Evolutionary conservation across 495 filamentous ascomycete genomes (phyloP).

Genomic region (Neurospora sp.): DNA sequence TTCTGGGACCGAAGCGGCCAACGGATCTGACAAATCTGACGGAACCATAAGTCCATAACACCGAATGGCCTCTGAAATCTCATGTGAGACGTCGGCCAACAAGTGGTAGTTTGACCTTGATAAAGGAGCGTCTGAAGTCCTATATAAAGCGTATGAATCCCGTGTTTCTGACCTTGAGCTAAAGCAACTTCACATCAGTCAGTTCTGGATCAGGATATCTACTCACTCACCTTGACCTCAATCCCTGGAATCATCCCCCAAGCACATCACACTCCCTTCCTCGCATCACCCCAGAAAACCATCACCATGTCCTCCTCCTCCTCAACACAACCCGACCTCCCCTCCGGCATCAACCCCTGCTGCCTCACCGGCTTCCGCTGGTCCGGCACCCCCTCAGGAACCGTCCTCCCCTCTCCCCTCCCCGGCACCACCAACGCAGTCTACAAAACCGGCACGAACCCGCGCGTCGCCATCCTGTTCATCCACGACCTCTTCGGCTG

Average conservation of each 20-base stretch:
- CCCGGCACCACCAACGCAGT: constrained; percentile 22
- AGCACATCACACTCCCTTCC: background rate
- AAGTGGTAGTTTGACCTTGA: background rate
- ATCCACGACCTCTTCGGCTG: constrained; percentile 52
- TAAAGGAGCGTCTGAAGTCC: background rate
- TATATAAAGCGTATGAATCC: background rate
- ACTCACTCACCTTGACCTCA: background rate
- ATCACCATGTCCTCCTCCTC: background rate
- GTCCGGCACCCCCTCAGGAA: constrained; percentile 36
- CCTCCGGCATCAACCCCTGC: constrained; percentile 12
- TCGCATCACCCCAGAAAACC: background rate
- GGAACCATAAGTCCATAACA: background rate
- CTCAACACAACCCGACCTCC: background rate
- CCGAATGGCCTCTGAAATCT: background rate
- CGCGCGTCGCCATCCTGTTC: constrained; percentile 40
- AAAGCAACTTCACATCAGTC: background rate
- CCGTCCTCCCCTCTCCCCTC: constrained; percentile 20
- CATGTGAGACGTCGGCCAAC: background rate
- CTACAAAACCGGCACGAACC: constrained; percentile 37
- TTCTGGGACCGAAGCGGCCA: background rate
- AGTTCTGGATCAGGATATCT: background rate
- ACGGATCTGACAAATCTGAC: background rate
- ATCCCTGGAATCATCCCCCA: background rate
- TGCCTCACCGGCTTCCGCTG: constrained; percentile 36
- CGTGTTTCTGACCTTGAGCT: background rate